These are phyloP conservation scores for Phaeophleospora eucalypticola DNA, from an alignment of 2,329 filamentous ascomycete genomes.

Conservation along the genomic window DNA sequence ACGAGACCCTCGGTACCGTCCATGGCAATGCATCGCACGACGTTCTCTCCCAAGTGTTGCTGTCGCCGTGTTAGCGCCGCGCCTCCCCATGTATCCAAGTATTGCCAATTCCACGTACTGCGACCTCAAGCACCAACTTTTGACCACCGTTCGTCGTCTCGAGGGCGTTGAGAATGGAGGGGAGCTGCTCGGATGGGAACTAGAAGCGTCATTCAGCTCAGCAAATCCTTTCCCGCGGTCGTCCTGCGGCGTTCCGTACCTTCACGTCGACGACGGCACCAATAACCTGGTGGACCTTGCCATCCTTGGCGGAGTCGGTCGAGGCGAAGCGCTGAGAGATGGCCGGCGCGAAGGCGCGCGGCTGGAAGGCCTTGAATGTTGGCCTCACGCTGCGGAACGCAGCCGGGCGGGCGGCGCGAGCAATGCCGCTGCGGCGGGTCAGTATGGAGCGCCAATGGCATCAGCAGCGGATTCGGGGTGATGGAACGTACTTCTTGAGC, in stretches of 20 bases:
- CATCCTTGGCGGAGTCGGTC: conserved; percentile 54
- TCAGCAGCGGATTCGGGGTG: conserved; percentile 22
- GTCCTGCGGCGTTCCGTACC: conserved; percentile 30
- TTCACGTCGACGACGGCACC: conserved; percentile 98
- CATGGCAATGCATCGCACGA: conserved; percentile 99
- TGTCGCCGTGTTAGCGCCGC: conserved; percentile 40
- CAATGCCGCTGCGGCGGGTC: conserved; percentile 55
- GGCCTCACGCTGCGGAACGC: conserved; percentile 46
- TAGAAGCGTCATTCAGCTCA: conserved; percentile 42
- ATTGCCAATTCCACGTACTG: conserved; percentile 59
- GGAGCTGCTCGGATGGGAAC: conserved; percentile 78
- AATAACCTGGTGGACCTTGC: conserved; percentile 78
- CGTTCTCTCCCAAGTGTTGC: conserved; percentile 99
- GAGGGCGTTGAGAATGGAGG: conserved; percentile 95
- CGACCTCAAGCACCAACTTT: conserved; percentile 93
- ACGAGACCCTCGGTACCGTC: conserved; percentile 99
- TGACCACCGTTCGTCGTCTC: conserved; percentile 85
- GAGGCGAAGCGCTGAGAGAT: conserved; percentile 60
- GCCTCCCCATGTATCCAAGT: conserved; percentile 14
- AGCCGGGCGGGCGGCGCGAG: conserved; percentile 60
- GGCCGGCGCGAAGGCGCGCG: conserved; percentile 56
- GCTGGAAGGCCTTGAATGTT: conserved; percentile 47
- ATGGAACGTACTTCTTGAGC: conserved; percentile 70
- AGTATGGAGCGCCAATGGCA: conserved; percentile 34
- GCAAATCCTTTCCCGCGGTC: conserved; percentile 18